Conservation (phyloP, 495 filamentous ascomycete genomes). For the Pseudevernia furfuracea region DNA sequence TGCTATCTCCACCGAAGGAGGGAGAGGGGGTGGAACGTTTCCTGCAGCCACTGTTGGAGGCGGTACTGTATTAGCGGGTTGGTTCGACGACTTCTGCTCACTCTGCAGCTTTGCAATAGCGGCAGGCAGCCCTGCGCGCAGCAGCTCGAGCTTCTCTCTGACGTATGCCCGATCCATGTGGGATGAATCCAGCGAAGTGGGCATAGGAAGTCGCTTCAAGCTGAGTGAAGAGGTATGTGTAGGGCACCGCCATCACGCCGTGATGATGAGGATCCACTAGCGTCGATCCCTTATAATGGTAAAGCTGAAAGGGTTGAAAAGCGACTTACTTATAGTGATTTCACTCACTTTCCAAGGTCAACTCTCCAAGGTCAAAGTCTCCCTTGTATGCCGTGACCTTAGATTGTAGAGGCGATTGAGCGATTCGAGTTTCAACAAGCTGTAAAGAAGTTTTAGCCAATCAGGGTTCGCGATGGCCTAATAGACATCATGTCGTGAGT, state of each 20-base stretch:
- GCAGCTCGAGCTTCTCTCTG: not conserved
- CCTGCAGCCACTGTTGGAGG: slow-evolving; percentile 34
- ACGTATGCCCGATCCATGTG: not conserved
- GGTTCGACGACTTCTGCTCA: not conserved
- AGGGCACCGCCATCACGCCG: not conserved
- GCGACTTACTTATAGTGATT: not conserved
- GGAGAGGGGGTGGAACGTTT: slow-evolving; percentile 54
- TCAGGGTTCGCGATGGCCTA: too few species aligned
- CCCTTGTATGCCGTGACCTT: not conserved
- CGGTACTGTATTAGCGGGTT: slow-evolving; percentile 11
- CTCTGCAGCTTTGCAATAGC: not conserved
- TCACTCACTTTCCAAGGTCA: not conserved
- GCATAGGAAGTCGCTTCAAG: not conserved
- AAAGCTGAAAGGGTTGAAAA: not conserved
- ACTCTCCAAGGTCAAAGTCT: not conserved
- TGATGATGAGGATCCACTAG: not conserved
- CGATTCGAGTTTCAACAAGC: not conserved
- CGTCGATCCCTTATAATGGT: too few species aligned
- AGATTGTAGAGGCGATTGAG: not conserved
- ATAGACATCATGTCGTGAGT: not conserved
- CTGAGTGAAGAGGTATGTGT: not conserved
- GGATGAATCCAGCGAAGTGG: not conserved
- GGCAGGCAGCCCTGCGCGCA: not conserved
- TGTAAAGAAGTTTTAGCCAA: not conserved
- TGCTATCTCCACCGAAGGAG: slow-evolving; percentile 88